These are phyloP conservation scores for Quercus rubra DNA, from an alignment of 306 rosid species.

Conservation along the genomic window DNA sequence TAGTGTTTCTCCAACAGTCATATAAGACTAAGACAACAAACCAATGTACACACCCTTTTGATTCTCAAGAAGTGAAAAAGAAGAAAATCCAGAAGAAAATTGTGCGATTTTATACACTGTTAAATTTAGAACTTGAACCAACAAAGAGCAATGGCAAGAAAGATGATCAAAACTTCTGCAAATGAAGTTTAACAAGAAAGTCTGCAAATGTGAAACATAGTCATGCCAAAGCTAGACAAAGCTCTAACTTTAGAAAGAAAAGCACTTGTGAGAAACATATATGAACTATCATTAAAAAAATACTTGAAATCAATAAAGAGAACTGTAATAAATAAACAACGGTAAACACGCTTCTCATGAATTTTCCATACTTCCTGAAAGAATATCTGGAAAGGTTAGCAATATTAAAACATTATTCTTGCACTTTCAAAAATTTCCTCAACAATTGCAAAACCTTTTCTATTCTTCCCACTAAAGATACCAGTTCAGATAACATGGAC, in stretches of 20 bases:
- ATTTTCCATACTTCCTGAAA: neutral
- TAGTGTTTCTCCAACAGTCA: too few relatives aligned
- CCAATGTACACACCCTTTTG: too few relatives aligned
- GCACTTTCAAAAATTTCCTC: neutral
- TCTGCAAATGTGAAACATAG: neutral
- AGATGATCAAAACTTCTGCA: too few relatives aligned
- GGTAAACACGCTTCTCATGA: neutral
- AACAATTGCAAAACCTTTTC: neutral
- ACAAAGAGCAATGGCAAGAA: neutral
- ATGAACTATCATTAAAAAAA: neutral
- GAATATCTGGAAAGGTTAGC: neutral
- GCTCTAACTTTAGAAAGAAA: neutral
- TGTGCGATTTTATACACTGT: neutral
- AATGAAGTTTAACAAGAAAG: neutral
- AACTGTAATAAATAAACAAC: neutral
- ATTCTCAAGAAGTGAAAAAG: too few relatives aligned
- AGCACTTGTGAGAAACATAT: neutral
- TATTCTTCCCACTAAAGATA: neutral
- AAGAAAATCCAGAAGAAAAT: neutral
- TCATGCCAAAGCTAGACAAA: neutral
- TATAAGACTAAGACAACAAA: too few relatives aligned
- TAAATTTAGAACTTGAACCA: neutral
- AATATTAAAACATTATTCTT: neutral
- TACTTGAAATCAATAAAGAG: neutral
- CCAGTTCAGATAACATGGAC: neutral